Base-by-base conservation (phyloP, 2,329 filamentous ascomycete genomes). In the Diaporthe capsici region DNA sequence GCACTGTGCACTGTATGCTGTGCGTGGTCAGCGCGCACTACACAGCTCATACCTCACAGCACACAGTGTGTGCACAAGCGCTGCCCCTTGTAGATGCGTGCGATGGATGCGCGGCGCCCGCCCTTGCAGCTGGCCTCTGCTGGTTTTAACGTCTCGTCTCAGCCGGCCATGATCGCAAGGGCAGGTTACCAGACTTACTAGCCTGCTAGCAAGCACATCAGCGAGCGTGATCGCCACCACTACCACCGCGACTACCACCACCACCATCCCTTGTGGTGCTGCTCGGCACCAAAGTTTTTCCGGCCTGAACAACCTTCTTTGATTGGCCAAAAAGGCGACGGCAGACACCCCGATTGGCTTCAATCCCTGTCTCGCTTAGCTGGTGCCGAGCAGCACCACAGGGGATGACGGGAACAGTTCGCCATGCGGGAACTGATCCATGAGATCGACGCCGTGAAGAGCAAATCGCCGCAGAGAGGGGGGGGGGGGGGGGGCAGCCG, bases 381-480 rank as follows among this genome's bases (percentile, higher is more conserved):
- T n/a, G n/a, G n/a, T n/a, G n/a, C n/a, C n/a, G n/a, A n/a, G n/a
- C n/a, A n/a, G n/a, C n/a, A n/a, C n/a, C n/a, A n/a, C n/a, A n/a
- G n/a, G n/a, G n/a, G n/a, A n/a, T n/a, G 22, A 65, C 60, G 58
- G 71, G 58, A 60, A 65, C 34, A 22, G 47, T 73, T 73, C 58
- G 71, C 60, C 58, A 73, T 73, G 47, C 58, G 71, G 58, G 71
- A 73, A 65, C 37, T 65, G 58, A 65, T 47, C 58, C 39, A 63
- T 49, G 57, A 72, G 55, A 61, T 55, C 61, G 25, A 68, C 55
- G 49, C 31, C 58, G 25, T 22, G 71, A 57, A 73, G 22, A 55
- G 65, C 70, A 49, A 73, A 76, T 76, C 51, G 72, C 75, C 51
- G 58, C 53, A 53, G 72, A 75, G 72, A 75, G 72, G 15, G 34